Evolutionary conservation across 2,329 filamentous ascomycete species (phyloP).

Genomic region (Didymella keratinophila): DNA sequence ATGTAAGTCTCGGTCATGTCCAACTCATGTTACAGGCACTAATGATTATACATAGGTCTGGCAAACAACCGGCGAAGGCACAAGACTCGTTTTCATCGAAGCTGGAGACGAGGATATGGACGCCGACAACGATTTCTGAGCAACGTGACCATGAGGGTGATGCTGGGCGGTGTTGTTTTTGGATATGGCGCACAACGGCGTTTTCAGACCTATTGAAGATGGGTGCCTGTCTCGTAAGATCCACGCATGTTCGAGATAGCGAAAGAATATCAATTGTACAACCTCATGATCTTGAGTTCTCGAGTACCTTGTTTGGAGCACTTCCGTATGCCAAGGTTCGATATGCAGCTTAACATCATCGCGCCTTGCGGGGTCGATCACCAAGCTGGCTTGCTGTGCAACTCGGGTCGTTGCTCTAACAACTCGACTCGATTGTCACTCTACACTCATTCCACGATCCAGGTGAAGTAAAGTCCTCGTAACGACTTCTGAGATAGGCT

Average conservation of each 20-base stretch:
- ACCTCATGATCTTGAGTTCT: too few relatives aligned
- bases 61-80: constrained; percentile 64
- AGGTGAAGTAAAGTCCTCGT: constrained; percentile 19
- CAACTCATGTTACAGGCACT: constrained; percentile 30
- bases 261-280: constrained; percentile 6
- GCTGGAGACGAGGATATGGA: constrained; percentile 57
- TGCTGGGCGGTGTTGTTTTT: constrained; percentile 25
- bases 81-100: constrained; percentile 63
- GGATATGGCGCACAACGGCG: constrained; percentile 38
- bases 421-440: not conserved
- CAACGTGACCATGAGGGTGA: constrained; percentile 19
- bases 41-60: constrained; percentile 55
- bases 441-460: not conserved
- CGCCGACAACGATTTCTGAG: constrained; percentile 45
- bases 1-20: constrained; percentile 70
- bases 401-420: not conserved
- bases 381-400: constrained; percentile 5
- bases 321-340: too few relatives aligned
- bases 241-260: not conserved
- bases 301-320: too few relatives aligned
- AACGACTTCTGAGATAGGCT: constrained; percentile 36
- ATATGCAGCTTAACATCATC: constrained; percentile 18
- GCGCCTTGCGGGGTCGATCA: constrained; percentile 14
- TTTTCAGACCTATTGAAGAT: constrained; percentile 20
- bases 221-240: not conserved